Percentiles rank a stretch among this genome's conserved stretches.
These are phyloP conservation scores for Penicillium sp. DNA, from an alignment of 2,329 filamentous ascomycete species.

Conservation along the genomic window DNA sequence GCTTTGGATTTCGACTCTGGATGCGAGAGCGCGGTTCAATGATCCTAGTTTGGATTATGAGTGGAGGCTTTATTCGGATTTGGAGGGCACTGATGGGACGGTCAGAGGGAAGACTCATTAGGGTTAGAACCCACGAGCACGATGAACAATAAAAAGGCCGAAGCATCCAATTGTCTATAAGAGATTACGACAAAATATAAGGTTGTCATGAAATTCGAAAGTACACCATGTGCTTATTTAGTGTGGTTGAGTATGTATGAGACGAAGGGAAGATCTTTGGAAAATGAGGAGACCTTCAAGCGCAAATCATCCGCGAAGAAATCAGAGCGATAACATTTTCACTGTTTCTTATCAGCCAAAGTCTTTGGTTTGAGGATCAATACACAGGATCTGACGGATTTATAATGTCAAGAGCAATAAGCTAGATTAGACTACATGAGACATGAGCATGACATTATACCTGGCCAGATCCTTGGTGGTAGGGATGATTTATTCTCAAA, in stretches of 20 bases:
- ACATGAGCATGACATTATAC: not conserved
- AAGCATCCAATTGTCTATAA: too few species aligned
- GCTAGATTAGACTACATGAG: not conserved
- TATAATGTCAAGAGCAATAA: not conserved
- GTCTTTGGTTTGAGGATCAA: not conserved
- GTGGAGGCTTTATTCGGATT: slow-evolving; percentile 12
- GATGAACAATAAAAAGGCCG: too few species aligned
- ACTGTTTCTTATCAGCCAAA: not conserved
- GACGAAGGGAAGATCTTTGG: slow-evolving; percentile 51
- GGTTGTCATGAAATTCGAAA: too few species aligned
- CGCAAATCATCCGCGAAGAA: not conserved
- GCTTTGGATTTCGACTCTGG: slow-evolving; percentile 49
- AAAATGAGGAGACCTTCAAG: slow-evolving; percentile 48
- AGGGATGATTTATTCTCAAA: too few species aligned
- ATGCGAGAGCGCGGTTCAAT: slow-evolving; percentile 18
- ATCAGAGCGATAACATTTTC: not conserved
- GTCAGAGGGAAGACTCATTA: not conserved
- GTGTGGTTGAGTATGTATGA: too few species aligned
- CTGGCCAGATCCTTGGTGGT: not conserved
- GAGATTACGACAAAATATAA: too few species aligned
- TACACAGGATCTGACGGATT: not conserved
- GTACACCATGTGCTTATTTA: too few species aligned
- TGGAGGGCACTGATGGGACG: slow-evolving; percentile 13
- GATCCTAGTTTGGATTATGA: slow-evolving; percentile 16
- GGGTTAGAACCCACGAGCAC: too few species aligned